Conservation (phyloP, 164 flowering plant species). For the Stephania cephalantha region DNA sequence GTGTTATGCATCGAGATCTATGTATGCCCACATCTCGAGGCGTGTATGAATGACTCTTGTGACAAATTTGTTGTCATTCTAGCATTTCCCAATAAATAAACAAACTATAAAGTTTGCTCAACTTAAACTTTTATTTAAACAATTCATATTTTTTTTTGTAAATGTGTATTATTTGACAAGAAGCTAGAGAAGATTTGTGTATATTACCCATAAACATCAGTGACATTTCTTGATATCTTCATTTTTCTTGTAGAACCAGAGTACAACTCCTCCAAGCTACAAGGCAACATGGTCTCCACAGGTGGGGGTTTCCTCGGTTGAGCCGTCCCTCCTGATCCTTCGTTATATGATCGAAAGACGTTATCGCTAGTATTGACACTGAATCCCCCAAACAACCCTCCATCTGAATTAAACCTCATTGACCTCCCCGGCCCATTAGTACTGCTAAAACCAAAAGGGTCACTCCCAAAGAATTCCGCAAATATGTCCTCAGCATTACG, state of each 20-base stretch:
- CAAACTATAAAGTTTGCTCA: not conserved
- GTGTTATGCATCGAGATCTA: too few species aligned
- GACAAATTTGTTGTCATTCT: not conserved
- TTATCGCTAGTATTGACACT: slow-evolving; percentile 16
- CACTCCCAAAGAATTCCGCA: slow-evolving; percentile 49
- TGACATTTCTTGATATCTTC: slow-evolving; percentile 52
- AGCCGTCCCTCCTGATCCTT: slow-evolving; percentile 17
- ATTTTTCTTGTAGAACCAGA: slow-evolving; percentile 62
- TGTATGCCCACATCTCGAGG: too few species aligned
- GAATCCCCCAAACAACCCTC: slow-evolving; percentile 25
- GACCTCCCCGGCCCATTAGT: slow-evolving; percentile 26
- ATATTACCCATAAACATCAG: slow-evolving; percentile 26
- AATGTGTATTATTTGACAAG: not conserved
- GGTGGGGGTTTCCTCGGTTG: slow-evolving; percentile 38
- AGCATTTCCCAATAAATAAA: not conserved
- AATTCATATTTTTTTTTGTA: not conserved
- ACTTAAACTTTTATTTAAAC: not conserved
- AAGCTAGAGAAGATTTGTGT: not conserved
- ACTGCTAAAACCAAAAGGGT: slow-evolving; percentile 38
- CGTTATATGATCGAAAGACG: slow-evolving; percentile 19
- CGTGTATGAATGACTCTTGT: too few species aligned
- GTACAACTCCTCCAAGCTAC: slow-evolving; percentile 57
- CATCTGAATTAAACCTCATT: slow-evolving; percentile 22
- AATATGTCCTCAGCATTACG: slow-evolving; percentile 54
- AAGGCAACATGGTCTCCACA: slow-evolving; percentile 44